Evolutionary conservation across 2,329 filamentous ascomycete species (phyloP), one percentile per base, ranked within the genome.

Genomic region (Tolypocladium endophyticum): DNA sequence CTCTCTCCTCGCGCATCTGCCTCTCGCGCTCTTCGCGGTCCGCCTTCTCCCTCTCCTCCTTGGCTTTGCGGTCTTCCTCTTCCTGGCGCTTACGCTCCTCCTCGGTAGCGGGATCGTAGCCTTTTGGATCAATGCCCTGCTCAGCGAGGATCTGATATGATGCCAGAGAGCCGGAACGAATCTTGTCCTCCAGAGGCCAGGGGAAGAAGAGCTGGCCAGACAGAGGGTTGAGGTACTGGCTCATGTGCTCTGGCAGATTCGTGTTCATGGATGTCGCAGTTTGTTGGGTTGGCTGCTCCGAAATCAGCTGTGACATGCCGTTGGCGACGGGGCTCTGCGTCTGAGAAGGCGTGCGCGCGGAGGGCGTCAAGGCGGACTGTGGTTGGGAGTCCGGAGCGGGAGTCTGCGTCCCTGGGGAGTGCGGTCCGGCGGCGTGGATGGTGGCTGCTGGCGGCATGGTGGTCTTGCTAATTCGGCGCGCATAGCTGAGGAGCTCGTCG

Each of bases 391-490:
- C 72, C 2, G 67, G 66, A 9, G 63, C 61, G 4, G 73, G 72
- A 0, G 71, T 73, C 55, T 72, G 71, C 6, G 56, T 62, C 18
- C 67, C 71, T 1, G 70, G 68, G 4, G 67, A 63, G 1, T 71
- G 35, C 12, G 47, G 18, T 18, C 16, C 57, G 20, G 38, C 67
- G 28, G 73, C 70, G 63, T 79, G 78, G 16, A 77, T 72, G 56
- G 77, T 76, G 55, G 76, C 76, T 0, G 83, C 83, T 0, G 87
- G 87, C 0, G 90, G 89, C 16, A 91, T 80, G 0, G 90, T 93
- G 64, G 87, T 91, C 70, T 87, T 88, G 71, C 87, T 88, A 68
- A 95, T 94, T 64, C 87, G 86, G 52, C 87, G 87, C 28, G 90
- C 90, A 70, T 90, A 94, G 62, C 79, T 81, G 28, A 95, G 84